Base-by-base conservation (phyloP, 2,329 filamentous ascomycete species). In the Lecanosticta acicola region DNA sequence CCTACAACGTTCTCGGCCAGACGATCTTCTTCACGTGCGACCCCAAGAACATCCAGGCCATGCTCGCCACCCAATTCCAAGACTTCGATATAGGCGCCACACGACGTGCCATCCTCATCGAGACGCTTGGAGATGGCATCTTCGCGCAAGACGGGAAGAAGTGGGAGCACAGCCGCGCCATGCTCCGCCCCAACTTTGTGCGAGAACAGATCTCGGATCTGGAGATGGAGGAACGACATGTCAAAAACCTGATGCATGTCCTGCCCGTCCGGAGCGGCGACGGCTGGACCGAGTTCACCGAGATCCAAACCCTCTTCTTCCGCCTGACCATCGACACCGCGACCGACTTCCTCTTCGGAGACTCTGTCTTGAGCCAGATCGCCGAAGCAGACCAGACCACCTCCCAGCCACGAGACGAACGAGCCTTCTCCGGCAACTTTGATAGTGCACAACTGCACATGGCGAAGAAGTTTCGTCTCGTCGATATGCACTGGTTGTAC, bases 251-350 rank as follows among this genome's bases (percentile, higher is more conserved):
- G 38, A 54, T 68, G 29, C 48, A 54, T 17, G 62, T 61, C 33
- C 50, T 67, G 43, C 60, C 59, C 0, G 46, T 54, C 0, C 41
- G 55, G 16, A 36, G 53, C 13, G 56, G 56, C 39, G 55, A 56
- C 40, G 59, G 60, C 33, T 65, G 62, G 62, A 65, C 61, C n/a
- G 49, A 49, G 4, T 56, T 55, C 20, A 51, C 55, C 10, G 53
- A 65, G 38, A 54, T 66, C n/a, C 62, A 65, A 32, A 52, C 55
- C 10, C 63, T 74, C 11, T 74, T 75, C 62, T 74, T 74, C 63
- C 61, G 66, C n/a, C 49, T 74, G 9, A 75, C 72, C 1, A 68
- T 75, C 45, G 72, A 75, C 50, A 66, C 69, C n/a, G 70, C 72
- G 0, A 73, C 71, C 2, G 71, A 74, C 35, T 74, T 75, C 48